Conservation (phyloP, 202 grass and related monocot genomes). For the Bolboschoenoplectus hybrid region DNA sequence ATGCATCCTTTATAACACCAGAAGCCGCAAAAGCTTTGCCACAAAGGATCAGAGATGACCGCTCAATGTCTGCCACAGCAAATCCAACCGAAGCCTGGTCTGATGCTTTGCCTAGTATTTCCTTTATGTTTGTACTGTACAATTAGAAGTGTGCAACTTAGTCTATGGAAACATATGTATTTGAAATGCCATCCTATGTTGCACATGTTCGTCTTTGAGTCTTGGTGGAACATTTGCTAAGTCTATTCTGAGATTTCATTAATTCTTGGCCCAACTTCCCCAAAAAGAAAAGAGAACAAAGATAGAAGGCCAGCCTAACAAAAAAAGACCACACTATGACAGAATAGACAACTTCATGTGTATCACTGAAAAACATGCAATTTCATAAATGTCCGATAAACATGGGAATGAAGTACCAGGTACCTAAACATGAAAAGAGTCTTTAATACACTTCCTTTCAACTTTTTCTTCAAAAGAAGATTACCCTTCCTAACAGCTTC, state of each 20-base stretch:
- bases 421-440: not conserved
- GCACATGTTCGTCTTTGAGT: not conserved
- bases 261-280: not conserved
- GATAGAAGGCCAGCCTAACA: not conserved
- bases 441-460: not conserved
- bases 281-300: not conserved
- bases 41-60: constrained; percentile 72
- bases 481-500: not conserved
- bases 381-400: not conserved
- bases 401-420: not conserved
- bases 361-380: not conserved
- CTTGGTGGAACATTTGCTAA: not conserved
- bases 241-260: not conserved
- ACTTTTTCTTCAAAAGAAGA: not conserved
- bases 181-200: not conserved
- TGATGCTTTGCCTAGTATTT: constrained; percentile 46
- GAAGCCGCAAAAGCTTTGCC: constrained; percentile 79
- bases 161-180: not conserved
- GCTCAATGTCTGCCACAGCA: constrained; percentile 70
- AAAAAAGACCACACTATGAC: not conserved
- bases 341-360: not conserved
- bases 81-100: constrained; percentile 62
- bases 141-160: constrained; percentile 33
- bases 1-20: constrained; percentile 60
- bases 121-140: constrained; percentile 66